These are phyloP conservation scores for Colletotrichum acutatum DNA, from an alignment of 2,329 filamentous ascomycete genomes.

Conservation along the genomic window DNA sequence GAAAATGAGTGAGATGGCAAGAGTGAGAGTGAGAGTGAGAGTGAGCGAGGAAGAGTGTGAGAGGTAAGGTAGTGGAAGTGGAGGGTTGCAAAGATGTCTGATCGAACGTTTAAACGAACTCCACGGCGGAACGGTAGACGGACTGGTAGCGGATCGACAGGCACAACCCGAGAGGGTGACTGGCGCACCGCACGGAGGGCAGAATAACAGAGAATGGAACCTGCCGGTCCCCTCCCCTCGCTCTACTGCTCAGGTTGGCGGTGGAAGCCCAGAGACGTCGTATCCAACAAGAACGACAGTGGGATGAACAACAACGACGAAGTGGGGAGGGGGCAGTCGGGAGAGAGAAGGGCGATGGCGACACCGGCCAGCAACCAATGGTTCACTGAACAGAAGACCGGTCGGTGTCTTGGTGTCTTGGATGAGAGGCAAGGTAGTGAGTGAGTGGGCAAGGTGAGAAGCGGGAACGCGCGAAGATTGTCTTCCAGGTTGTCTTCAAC, in stretches of 20 bases:
- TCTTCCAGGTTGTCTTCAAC: constrained; percentile 23
- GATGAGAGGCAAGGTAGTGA: background rate
- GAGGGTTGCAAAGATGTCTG: constrained; percentile 24
- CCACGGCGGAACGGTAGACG: constrained; percentile 2
- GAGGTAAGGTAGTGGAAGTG: constrained; percentile 7
- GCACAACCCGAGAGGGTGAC: constrained; percentile 9
- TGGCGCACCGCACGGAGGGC: background rate
- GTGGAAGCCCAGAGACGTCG: constrained; percentile 14
- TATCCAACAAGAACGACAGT: constrained; percentile 17
- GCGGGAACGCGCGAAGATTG: constrained; percentile 17
- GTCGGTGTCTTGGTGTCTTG: background rate
- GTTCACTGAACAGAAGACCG: background rate
- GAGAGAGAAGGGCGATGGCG: constrained; percentile 10
- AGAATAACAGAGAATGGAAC: constrained; percentile 30
- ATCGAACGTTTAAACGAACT: constrained; percentile 33
- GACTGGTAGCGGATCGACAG: constrained; percentile 29
- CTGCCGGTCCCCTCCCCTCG: constrained; percentile 10
- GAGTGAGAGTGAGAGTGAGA: background rate
- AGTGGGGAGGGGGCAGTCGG: background rate
- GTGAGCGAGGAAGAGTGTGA: background rate
- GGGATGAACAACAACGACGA: constrained; percentile 6
- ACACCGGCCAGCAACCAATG: constrained; percentile 2
- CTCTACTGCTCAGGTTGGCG: background rate
- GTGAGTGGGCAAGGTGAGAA: constrained; percentile 5
- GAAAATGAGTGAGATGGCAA: constrained; percentile 13